Conservation (phyloP, 2,329 filamentous ascomycete genomes). For the Lasiodiplodia gonubiensis region DNA sequence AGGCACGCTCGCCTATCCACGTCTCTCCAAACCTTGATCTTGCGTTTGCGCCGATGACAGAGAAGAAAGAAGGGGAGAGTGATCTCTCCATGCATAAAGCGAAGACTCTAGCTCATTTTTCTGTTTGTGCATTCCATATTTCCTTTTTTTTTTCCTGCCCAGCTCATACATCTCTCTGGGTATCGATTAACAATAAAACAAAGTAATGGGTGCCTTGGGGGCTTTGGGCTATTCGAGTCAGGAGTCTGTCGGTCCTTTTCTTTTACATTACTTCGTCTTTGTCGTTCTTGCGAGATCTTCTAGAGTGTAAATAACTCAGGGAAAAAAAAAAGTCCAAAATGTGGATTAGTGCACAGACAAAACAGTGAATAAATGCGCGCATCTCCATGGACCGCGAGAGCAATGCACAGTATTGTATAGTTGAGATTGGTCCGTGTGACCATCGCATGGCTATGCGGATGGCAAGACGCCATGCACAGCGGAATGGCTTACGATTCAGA, state of each 20-base stretch:
- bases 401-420: background rate
- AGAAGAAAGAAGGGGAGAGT: background rate
- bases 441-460: background rate
- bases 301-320: constrained; percentile 13
- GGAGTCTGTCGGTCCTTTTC: constrained; percentile 20
- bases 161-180: constrained; percentile 9
- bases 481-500: too few relatives aligned
- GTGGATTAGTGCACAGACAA: background rate
- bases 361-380: background rate
- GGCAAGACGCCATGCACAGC: too few relatives aligned
- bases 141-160: background rate
- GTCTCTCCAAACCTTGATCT: background rate
- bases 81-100: background rate
- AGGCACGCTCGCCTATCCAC: background rate
- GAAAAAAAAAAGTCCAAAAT: constrained; percentile 8
- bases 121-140: background rate
- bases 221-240: constrained; percentile 26
- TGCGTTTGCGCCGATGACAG: background rate
- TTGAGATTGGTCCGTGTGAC: background rate
- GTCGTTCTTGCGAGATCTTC: background rate
- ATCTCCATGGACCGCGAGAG: background rate
- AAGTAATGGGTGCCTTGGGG: constrained; percentile 23
- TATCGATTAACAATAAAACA: background rate
- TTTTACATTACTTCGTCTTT: constrained; percentile 15
- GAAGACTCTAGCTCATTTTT: background rate